phyloP scores from a whole-genome alignment of 176 grass and related monocot genomes.

The Tillandsia fasciculata region DNA sequence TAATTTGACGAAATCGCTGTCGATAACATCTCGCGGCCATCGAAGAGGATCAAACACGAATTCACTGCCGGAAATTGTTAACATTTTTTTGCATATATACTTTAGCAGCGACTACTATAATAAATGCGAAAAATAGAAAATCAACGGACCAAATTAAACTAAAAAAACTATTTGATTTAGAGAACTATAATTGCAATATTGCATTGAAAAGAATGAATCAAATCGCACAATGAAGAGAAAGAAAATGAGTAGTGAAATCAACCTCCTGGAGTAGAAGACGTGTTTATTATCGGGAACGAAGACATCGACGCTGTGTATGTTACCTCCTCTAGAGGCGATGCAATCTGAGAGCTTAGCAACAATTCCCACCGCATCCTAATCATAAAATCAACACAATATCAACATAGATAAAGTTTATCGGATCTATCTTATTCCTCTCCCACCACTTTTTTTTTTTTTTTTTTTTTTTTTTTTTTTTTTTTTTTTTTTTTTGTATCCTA shows the following conservation, averaged over 20 bases:
- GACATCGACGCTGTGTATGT: constrained; percentile 85
- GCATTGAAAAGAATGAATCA: background rate
- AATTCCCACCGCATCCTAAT: constrained; percentile 60
- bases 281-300: constrained; percentile 68
- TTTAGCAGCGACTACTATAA: background rate
- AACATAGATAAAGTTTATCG: background rate
- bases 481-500: background rate
- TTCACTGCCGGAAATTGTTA: constrained; percentile 42
- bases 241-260: background rate
- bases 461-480: background rate
- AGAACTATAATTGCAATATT: constrained; percentile 1
- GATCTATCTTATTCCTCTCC: background rate
- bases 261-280: constrained; percentile 82
- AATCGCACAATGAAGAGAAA: background rate
- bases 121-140: background rate
- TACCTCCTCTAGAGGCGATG: constrained; percentile 79
- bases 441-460: too few relatives aligned
- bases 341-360: constrained; percentile 70
- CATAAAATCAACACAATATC: background rate
- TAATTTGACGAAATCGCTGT: constrained; percentile 45
- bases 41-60: constrained; percentile 49
- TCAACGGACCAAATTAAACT: background rate
- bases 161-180: background rate
- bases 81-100: background rate
- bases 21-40: constrained; percentile 55